Percentiles rank a stretch among this genome's conserved stretches.
Conservation (phyloP, 192 early-diverging fungal species). For the Paraglomus brasilianum region DNA sequence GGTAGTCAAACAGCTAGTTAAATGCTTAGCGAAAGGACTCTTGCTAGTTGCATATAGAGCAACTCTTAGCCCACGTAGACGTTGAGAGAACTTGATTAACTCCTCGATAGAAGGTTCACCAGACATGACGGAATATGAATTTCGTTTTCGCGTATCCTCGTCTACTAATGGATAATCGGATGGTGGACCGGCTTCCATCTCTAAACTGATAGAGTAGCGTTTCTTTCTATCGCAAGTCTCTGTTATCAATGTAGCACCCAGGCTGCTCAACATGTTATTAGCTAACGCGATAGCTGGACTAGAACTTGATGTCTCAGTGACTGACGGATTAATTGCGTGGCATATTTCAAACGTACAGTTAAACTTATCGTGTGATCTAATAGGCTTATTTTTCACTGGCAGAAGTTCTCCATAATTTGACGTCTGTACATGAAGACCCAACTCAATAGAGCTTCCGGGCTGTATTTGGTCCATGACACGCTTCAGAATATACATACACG, state of each 20-base stretch:
- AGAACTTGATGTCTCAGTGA: neutral
- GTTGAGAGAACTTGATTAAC: conserved; percentile 40
- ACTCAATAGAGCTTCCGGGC: conserved; percentile 50
- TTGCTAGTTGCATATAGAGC: conserved; percentile 49
- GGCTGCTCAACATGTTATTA: conserved; percentile 37
- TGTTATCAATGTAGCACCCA: conserved; percentile 39
- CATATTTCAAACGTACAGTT: conserved; percentile 43
- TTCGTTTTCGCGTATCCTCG: conserved; percentile 30
- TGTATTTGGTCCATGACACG: conserved; percentile 49
- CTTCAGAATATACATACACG: conserved; percentile 43
- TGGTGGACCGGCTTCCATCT: conserved; percentile 34
- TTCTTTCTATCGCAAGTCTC: conserved; percentile 28
- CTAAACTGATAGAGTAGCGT: conserved; percentile 37
- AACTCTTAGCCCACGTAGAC: conserved; percentile 45
- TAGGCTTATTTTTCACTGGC: conserved; percentile 21
- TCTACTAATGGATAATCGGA: conserved; percentile 27
- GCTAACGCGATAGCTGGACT: conserved; percentile 34
- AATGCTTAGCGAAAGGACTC: conserved; percentile 52
- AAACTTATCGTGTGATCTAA: conserved; percentile 34
- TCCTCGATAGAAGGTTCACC: conserved; percentile 54
- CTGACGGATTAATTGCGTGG: conserved; percentile 30
- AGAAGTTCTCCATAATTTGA: neutral
- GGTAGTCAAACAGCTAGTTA: conserved; percentile 50
- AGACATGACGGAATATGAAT: conserved; percentile 35
- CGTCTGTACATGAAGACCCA: conserved; percentile 40